Evolutionary conservation across 331 rosid species (phyloP), one percentile per base, ranked within the genome.

Genomic region (Pyracantha coccinea): DNA sequence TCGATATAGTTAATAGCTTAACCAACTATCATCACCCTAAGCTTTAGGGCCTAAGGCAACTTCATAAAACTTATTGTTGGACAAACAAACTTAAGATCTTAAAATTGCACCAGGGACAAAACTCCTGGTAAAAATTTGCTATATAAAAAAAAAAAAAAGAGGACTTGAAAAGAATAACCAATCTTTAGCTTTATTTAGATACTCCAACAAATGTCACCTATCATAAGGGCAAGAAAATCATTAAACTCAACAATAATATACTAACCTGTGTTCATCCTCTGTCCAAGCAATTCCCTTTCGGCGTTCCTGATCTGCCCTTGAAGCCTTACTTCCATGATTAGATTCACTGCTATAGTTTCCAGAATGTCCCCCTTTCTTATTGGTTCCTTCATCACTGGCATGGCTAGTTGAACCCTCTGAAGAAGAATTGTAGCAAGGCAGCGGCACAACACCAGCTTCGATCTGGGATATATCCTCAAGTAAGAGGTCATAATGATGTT

Each of bases 211-310:
- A 65, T 58, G 75, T 32, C 73, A 80, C 68, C 52, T 21, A 69
- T 45, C 54, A 20, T 57, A 24, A 60, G 74, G 50, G 57, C 55
- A 59, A 63, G 73, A 72, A 59, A 81, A 45, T 7, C 67, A 59
- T 58, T 14, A 67, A 63, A 38, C 14, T 19, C 23, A 54, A 45
- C 41, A 69, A 63, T 27, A 23, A 81, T 23, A 79, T 79, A 76
- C 74, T 69, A 41, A 91, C 98, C 92, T 91, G 92, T 93, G 98
- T 77, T 93, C 98, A 41, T 89, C 97, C 79, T 88, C 96, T 45
- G 98, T 89, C 98, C 98, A 93, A 59, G 98, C 97, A 83, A 91
- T 83, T 50, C 98, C 98, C 79, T 91, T 93, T 25, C 97, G 92
- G 7, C 98, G 90, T 80, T 93, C 98, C 82, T 89, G 93, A 75